A percentile compares a stretch with the other conserved stretches of the same genome.
Evolutionary conservation across 2,329 filamentous ascomycete genomes (phyloP).

Genomic region (Fusarium irregulare): DNA sequence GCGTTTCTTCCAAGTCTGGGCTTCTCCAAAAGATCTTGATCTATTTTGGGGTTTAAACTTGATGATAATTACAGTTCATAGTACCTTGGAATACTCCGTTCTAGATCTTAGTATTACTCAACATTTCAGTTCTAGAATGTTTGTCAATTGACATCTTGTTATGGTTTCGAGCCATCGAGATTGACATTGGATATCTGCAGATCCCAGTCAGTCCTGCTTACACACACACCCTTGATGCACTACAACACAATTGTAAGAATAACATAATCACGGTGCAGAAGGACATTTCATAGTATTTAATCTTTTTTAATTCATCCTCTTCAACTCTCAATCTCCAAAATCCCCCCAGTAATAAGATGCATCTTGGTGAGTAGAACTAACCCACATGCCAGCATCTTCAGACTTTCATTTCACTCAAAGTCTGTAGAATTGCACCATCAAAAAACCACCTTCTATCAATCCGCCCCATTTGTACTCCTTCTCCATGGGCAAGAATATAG

Average conservation of each 20-base stretch:
- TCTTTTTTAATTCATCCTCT: slow-evolving; percentile 42
- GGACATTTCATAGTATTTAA: not conserved
- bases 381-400: not conserved
- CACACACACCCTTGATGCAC: not conserved
- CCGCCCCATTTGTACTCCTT: slow-evolving; percentile 10
- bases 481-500: slow-evolving; percentile 22
- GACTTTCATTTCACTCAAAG: slow-evolving; percentile 15
- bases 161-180: not conserved
- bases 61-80: not conserved
- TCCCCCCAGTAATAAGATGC: slow-evolving; percentile 27
- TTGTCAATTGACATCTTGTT: not conserved
- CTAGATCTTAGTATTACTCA: not conserved
- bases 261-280: not conserved
- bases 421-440: slow-evolving; percentile 14
- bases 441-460: slow-evolving; percentile 24
- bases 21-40: slow-evolving; percentile 2
- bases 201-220: not conserved
- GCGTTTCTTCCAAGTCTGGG: not conserved
- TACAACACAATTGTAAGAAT: not conserved
- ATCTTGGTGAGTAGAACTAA: slow-evolving; percentile 13
- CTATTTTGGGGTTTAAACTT: slow-evolving; percentile 11
- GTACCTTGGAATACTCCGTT: not conserved
- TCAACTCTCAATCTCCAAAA: slow-evolving; percentile 37
- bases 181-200: not conserved
- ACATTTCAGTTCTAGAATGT: not conserved